Percentiles rank a stretch among this genome's conserved stretches.
phyloP scores from a whole-genome alignment of 345 rosid species.

The Schrenkiella parvula region DNA sequence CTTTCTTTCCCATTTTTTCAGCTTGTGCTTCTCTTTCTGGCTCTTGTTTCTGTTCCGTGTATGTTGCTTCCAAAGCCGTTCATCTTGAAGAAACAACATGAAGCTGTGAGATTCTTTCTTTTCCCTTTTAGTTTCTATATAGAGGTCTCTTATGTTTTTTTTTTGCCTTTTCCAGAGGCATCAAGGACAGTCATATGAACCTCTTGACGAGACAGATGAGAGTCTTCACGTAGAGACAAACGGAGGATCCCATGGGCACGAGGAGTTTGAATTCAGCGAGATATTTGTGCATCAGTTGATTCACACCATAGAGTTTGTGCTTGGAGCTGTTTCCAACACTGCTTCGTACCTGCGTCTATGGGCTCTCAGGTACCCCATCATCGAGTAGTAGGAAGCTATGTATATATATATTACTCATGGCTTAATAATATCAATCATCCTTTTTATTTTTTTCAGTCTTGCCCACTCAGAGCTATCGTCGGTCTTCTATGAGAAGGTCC shows the following conservation, averaged over 20 bases:
- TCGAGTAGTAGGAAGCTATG: neutral
- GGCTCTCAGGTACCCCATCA: slow-evolving; percentile 75
- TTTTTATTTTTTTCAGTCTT: slow-evolving; percentile 41
- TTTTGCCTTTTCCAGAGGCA: slow-evolving; percentile 56
- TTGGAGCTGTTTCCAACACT: slow-evolving; percentile 97
- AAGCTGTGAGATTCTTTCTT: slow-evolving; percentile 44
- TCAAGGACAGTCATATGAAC: slow-evolving; percentile 69
- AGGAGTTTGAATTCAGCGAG: slow-evolving; percentile 94
- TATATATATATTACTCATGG: neutral
- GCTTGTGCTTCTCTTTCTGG: slow-evolving; percentile 63
- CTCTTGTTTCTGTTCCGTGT: slow-evolving; percentile 94
- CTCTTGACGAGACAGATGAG: slow-evolving; percentile 61
- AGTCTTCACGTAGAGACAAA: slow-evolving; percentile 58
- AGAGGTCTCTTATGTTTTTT: neutral
- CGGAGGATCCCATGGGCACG: slow-evolving; percentile 69
- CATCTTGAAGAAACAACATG: slow-evolving; percentile 80
- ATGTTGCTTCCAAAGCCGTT: slow-evolving; percentile 96
- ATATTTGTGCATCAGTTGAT: slow-evolving; percentile 93
- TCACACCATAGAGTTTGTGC: slow-evolving; percentile 96
- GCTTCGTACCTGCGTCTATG: slow-evolving; percentile 95
- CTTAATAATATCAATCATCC: neutral
- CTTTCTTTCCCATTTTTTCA: slow-evolving; percentile 30
- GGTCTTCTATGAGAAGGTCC: slow-evolving; percentile 97
- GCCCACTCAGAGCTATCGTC: slow-evolving; percentile 93
- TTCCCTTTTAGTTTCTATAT: neutral